Evolutionary conservation across 1,284 basidiomycete genomes (phyloP), one percentile per base, ranked within the genome.

Genomic region (Malassezia sp.): DNA sequence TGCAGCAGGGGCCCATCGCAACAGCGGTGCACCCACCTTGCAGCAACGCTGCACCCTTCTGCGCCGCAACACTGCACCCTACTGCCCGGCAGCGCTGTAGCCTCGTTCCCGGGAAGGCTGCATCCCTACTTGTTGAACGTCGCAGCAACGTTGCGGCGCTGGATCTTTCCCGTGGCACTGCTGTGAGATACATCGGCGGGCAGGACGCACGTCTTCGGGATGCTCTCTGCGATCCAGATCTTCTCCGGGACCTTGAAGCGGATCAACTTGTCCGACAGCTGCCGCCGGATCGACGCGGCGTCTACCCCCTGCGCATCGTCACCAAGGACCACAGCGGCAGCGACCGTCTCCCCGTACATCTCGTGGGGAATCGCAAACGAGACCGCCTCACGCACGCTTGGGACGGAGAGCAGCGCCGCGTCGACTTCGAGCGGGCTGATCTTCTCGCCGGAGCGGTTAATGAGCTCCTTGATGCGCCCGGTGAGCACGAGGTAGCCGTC

Each of bases 341-440:
- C 70, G 4, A 72, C 71, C 30, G 66, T 60, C 40, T 72, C 66
- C 21, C 68, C 67, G 42, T 72, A 70, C 43, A 59, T 59, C 38
- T 60, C 51, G 49, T 73, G 64, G 2, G 71, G 70, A 23, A 72
- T 63, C 8, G 58, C 67, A 44, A 73, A 77, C 71, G 49, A 56
- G 1, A 72, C 71, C 4, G 77, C 77, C 36, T 80, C 79, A 14
- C 61, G 60, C 14, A 81, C 74, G 23, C 74, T 76, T 2, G 68
- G 53, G n/a, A 78, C 63, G 1, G 65, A 58, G 3, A 73, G 65
- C 11, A 82, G 59, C 0, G 76, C 75, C 0, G 70, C 63, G 53
- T 78, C 74, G 14, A 81, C 69, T 68, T 82, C 80, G 52, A 81
- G 77, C 1, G 80, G 80, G 5, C 77, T 78, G 49, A 81, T 78